A percentile compares a stretch with the other conserved stretches of the same genome.
These are phyloP conservation scores for Stagonosporopsis rhizophila DNA, from an alignment of 2,329 filamentous ascomycete species.

Conservation along the genomic window DNA sequence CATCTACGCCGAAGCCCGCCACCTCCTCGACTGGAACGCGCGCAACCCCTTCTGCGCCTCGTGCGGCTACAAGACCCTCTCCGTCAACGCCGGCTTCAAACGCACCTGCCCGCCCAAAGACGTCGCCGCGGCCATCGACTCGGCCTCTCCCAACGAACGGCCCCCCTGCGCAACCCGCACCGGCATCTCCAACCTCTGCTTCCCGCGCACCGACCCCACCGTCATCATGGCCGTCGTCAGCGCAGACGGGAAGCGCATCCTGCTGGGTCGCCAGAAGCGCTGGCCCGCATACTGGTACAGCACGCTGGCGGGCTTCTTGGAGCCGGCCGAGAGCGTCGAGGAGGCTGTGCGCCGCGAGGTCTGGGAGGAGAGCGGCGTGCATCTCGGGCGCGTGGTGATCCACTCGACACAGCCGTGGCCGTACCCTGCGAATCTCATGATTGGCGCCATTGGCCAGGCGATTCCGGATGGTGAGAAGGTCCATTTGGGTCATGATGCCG, in stretches of 20 bases:
- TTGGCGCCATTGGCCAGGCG: slow-evolving; percentile 81
- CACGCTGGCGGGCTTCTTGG: slow-evolving; percentile 70
- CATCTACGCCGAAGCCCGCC: slow-evolving; percentile 87
- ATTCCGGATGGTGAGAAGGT: slow-evolving; percentile 81
- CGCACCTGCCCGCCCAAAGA: slow-evolving; percentile 78
- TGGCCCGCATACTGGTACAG: slow-evolving; percentile 89
- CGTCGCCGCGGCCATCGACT: slow-evolving; percentile 56
- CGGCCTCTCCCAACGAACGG: slow-evolving; percentile 54
- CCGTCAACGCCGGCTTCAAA: slow-evolving; percentile 81
- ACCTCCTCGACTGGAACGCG: slow-evolving; percentile 91
- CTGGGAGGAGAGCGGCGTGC: slow-evolving; percentile 59
- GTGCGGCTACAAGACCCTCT: slow-evolving; percentile 83
- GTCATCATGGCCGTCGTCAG: slow-evolving; percentile 95
- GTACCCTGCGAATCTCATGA: slow-evolving; percentile 62
- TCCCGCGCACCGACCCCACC: slow-evolving; percentile 91
- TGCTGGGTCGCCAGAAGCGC: slow-evolving; percentile 84
- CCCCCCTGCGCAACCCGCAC: slow-evolving; percentile 80
- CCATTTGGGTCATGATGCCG: slow-evolving; percentile 83
- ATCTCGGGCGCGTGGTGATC: slow-evolving; percentile 58
- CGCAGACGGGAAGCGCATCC: slow-evolving; percentile 74
- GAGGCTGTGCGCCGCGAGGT: slow-evolving; percentile 60
- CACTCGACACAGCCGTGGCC: slow-evolving; percentile 62
- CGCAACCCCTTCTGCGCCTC: slow-evolving; percentile 91
- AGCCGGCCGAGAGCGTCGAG: slow-evolving; percentile 60
- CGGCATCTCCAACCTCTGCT: slow-evolving; percentile 87